Conservation (phyloP, 257 asterid genomes). For the Nicotiana sylvestris region DNA sequence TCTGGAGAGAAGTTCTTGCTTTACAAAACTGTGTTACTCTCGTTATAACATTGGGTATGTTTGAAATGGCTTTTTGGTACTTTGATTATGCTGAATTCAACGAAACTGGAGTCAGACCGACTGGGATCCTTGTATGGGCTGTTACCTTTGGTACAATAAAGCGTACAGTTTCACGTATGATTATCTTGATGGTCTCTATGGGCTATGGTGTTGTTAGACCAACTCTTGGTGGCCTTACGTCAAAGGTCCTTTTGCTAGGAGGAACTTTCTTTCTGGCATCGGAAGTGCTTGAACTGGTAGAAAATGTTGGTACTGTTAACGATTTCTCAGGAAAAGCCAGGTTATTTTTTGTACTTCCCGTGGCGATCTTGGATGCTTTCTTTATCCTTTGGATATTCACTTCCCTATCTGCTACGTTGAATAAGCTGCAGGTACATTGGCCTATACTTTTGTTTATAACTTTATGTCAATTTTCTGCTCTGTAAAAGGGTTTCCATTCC, state of each 20-base stretch:
- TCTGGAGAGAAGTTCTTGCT: conserved; percentile 90
- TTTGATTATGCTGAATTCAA: conserved; percentile 88
- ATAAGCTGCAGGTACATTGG: conserved; percentile 85
- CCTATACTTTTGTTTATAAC: neutral
- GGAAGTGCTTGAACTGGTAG: conserved; percentile 25
- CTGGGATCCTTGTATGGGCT: conserved; percentile 87
- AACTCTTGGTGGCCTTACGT: conserved; percentile 88
- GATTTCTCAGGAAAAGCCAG: conserved; percentile 63
- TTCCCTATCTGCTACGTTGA: conserved; percentile 78
- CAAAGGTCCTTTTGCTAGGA: conserved; percentile 83
- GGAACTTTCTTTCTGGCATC: conserved; percentile 85
- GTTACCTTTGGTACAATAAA: conserved; percentile 91
- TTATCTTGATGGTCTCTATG: conserved; percentile 87
- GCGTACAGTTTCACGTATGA: conserved; percentile 69
- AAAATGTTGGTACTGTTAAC: conserved; percentile 77
- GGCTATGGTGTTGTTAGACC: conserved; percentile 77
- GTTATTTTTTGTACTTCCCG: conserved; percentile 77
- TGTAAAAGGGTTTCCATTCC: neutral
- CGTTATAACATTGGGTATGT: conserved; percentile 86
- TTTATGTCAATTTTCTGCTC: neutral
- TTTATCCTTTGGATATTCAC: conserved; percentile 91
- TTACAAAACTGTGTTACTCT: conserved; percentile 80
- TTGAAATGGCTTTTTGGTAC: conserved; percentile 94
- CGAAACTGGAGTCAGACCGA: conserved; percentile 77
- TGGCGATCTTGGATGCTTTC: conserved; percentile 90